Evolutionary conservation across 2,329 filamentous ascomycete genomes (phyloP).

Genomic region (Pochonia chlamydosporia): DNA sequence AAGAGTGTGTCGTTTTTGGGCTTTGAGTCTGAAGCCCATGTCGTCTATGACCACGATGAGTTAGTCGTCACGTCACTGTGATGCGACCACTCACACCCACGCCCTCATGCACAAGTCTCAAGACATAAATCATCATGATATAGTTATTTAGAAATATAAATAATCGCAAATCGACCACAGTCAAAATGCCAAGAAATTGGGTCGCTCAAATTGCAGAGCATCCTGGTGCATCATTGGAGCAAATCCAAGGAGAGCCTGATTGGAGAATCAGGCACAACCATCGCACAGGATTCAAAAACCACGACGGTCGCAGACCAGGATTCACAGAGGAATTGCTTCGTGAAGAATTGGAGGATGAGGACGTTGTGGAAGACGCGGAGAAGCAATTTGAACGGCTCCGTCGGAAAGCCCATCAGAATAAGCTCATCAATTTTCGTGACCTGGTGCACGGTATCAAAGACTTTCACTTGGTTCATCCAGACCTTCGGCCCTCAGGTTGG

Average conservation of each 20-base stretch:
- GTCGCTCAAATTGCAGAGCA: constrained; percentile 14
- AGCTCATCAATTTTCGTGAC: neutral
- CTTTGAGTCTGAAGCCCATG: too few relatives aligned
- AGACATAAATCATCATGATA: too few relatives aligned
- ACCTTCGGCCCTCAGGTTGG: constrained; percentile 41
- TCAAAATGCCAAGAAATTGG: too few relatives aligned
- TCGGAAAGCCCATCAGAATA: too few relatives aligned
- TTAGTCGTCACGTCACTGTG: too few relatives aligned
- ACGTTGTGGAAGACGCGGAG: neutral
- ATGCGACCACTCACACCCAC: too few relatives aligned
- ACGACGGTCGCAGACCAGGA: constrained; percentile 29
- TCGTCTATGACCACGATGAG: too few relatives aligned
- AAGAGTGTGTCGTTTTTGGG: too few relatives aligned
- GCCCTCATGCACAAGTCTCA: too few relatives aligned
- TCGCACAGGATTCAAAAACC: constrained; percentile 28
- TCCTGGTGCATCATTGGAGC: constrained; percentile 31
- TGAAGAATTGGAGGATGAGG: neutral
- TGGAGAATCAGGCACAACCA: constrained; percentile 33
- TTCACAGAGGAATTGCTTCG: constrained; percentile 7
- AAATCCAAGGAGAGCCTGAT: constrained; percentile 36
- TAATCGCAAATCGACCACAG: too few relatives aligned
- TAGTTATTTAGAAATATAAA: too few relatives aligned
- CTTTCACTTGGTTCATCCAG: constrained; percentile 35
- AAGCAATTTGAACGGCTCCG: too few relatives aligned
- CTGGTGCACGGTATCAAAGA: constrained; percentile 29